Conservation (phyloP, 345 rosid genomes). For the Ailanthus altissimus region DNA sequence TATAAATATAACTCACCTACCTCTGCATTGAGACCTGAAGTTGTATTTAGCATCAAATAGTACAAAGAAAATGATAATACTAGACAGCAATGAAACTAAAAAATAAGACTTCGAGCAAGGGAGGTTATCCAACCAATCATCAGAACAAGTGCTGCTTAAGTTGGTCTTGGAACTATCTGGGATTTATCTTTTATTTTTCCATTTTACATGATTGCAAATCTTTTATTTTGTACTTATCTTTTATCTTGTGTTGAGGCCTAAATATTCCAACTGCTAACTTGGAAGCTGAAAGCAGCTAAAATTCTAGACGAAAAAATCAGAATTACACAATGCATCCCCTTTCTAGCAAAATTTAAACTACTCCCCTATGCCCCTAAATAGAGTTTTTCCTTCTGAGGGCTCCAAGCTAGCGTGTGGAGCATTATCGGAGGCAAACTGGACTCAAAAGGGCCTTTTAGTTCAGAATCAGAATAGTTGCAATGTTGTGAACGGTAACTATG, state of each 20-base stretch:
- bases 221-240: no score
- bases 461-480: not conserved
- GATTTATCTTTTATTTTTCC: no score
- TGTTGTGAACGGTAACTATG: not conserved
- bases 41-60: no score
- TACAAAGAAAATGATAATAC: no score
- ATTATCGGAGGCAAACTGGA: not conserved
- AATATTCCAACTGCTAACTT: not conserved
- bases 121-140: no score
- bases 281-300: not conserved
- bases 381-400: not conserved
- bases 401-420: not conserved
- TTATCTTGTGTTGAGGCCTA: no score
- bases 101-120: no score
- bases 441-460: not conserved
- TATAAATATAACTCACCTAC: not conserved
- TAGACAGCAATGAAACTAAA: no score
- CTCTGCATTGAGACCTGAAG: not conserved
- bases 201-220: no score
- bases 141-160: no score
- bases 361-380: not conserved
- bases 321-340: not conserved
- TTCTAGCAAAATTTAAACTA: not conserved
- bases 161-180: no score
- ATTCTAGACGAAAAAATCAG: not conserved